A percentile compares a stretch with the other conserved stretches of the same genome.
phyloP scores from a whole-genome alignment of 2,329 filamentous ascomycete genomes.

The Ceratocystis colombiana region DNA sequence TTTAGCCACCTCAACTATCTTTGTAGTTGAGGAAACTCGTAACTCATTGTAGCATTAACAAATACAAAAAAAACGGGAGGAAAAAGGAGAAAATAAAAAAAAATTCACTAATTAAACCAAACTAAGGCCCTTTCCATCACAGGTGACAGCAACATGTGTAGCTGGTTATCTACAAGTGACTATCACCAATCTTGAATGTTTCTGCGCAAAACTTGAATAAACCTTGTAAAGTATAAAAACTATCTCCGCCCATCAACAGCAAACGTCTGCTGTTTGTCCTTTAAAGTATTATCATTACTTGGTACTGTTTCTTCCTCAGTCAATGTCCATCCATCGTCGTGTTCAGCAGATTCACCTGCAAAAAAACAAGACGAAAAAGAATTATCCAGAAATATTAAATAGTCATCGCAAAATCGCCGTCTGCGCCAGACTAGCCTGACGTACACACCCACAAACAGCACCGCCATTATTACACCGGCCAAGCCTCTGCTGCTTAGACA shows the following conservation, averaged over 20 bases:
- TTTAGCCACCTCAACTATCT: too few relatives aligned
- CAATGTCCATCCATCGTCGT: not conserved
- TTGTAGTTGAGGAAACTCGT: too few relatives aligned
- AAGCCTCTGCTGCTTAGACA: slow-evolving; percentile 7
- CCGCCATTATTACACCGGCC: not conserved
- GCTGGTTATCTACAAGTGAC: too few relatives aligned
- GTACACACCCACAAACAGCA: not conserved
- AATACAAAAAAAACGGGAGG: too few relatives aligned
- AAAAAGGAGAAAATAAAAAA: too few relatives aligned
- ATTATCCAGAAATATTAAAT: slow-evolving; percentile 17
- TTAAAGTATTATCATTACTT: not conserved
- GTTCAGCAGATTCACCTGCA: slow-evolving; percentile 34
- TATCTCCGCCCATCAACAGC: not conserved
- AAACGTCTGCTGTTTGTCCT: not conserved
- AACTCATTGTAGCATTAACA: too few relatives aligned
- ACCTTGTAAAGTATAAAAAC: not conserved
- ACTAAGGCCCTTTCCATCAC: too few relatives aligned
- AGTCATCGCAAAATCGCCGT: slow-evolving; percentile 1
- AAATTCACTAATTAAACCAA: too few relatives aligned
- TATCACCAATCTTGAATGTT: not conserved
- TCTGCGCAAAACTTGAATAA: not conserved
- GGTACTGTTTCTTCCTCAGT: not conserved
- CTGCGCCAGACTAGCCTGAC: not conserved
- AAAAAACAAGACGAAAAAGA: slow-evolving; percentile 63
- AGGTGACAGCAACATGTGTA: too few relatives aligned